Evolutionary conservation across 208 protist species (phyloP), one percentile per base, ranked within the genome.

Genomic region (Wallacemonas rigidus): DNA sequence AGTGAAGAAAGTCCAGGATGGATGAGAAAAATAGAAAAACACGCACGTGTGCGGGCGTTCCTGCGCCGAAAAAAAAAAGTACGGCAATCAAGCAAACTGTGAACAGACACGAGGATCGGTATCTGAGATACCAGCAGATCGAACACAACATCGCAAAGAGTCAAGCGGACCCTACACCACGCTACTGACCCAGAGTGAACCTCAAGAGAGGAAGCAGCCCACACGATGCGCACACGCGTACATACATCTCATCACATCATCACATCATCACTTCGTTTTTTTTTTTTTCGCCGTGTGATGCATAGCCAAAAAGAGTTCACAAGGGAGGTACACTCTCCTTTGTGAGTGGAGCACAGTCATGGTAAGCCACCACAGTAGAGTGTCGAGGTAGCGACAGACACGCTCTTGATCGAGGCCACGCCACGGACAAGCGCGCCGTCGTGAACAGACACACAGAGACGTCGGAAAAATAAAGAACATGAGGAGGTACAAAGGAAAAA

Each of bases 11-110:
- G 8, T 50, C 12, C 45, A 12, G 8, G 45, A 76, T 58, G 35
- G 58, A 71, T 54, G 51, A 76, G 14, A 56, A 74, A 45, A 71
- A 60, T 70, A 70, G 36, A 67, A 76, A 50, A 50, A 50, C 12
- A 50, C 6, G 12, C 8, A 0, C 45, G 12, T 0, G 26, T 26
- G 26, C 26, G 26, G 26, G 26, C 26, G 26, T 26, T 0, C 26
- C 0, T 26, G 26, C 26, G 12, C 45, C 40, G 26, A 62, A 71
- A 71, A 70, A 39, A 71, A 50, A 67, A 68, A 67, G n/a, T 35
- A 70, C 15, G 53, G 3, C 39, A 57, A 36, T 26, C 53, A 50
- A 6, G 26, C 26, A 26, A 26, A 26, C 26, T 26, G 26, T 26
- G 26, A 26, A 26, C 26, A 26, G 26, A 26, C 26, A 26, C 26